Conservation (phyloP, 768 basidiomycete species). For the Russula emetica region DNA sequence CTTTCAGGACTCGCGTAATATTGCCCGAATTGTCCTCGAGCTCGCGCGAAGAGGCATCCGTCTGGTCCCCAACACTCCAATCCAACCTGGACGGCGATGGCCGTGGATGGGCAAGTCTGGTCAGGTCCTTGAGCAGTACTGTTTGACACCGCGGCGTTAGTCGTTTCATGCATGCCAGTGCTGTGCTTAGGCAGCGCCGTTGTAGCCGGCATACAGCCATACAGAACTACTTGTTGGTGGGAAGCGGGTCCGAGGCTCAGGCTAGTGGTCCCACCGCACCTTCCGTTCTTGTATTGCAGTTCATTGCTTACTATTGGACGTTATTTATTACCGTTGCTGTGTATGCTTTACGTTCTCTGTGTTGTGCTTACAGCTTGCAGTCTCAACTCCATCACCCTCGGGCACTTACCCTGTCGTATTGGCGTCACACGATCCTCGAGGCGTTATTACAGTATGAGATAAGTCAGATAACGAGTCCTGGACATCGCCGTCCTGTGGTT, state of each 20-base stretch:
- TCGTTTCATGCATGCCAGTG: background rate
- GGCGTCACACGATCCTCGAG: background rate
- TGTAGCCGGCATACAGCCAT: background rate
- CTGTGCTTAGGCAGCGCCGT: background rate
- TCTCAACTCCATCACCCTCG: background rate
- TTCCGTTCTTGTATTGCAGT: background rate
- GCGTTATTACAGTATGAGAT: too few relatives aligned
- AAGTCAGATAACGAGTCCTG: too few relatives aligned
- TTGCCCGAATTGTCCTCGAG: slow-evolving; percentile 74
- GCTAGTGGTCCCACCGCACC: background rate
- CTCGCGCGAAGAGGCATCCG: slow-evolving; percentile 65
- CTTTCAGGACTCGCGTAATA: slow-evolving; percentile 83
- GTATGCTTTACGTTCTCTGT: background rate
- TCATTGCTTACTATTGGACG: background rate
- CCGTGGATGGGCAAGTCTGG: slow-evolving; percentile 82
- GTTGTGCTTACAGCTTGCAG: background rate
- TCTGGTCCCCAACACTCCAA: slow-evolving; percentile 69
- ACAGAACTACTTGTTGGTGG: background rate
- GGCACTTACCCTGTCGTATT: background rate
- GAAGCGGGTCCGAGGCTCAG: background rate
- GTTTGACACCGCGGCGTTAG: slow-evolving; percentile 5
- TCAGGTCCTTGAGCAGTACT: slow-evolving; percentile 51
- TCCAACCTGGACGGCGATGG: slow-evolving; percentile 67
- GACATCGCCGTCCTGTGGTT: too few relatives aligned
- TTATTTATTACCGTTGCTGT: background rate